Percentiles rank a stretch among this genome's conserved stretches.
These are phyloP conservation scores for Tetrahymena elliotti DNA, from an alignment of 73 alveolate genomes.

Conservation along the genomic window DNA sequence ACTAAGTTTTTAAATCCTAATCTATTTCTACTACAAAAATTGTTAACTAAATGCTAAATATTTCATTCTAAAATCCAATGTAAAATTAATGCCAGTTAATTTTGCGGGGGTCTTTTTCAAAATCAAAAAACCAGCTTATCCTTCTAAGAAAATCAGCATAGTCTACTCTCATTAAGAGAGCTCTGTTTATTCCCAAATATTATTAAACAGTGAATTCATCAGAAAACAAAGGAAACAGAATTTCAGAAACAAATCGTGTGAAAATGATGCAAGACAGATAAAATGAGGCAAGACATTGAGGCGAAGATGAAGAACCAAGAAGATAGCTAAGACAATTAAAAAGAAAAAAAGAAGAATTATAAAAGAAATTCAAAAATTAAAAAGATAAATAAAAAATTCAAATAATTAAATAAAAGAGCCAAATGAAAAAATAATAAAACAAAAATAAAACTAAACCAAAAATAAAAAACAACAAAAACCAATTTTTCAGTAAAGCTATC, in stretches of 20 bases:
- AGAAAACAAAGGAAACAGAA: not conserved
- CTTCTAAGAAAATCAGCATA: not conserved
- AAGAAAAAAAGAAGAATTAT: not conserved
- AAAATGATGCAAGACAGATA: not conserved
- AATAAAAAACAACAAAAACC: too few species aligned
- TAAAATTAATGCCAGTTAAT: not conserved
- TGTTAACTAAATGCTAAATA: not conserved
- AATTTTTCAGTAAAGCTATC: too few species aligned
- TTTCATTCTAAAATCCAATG: not conserved
- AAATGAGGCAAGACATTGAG: not conserved
- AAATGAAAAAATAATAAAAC: too few species aligned
- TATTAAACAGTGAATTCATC: not conserved
- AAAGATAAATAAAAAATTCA: not conserved
- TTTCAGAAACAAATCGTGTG: too few species aligned
- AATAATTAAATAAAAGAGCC: too few species aligned
- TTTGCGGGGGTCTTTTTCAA: not conserved
- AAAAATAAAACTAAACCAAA: too few species aligned
- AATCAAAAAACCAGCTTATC: not conserved
- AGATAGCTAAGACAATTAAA: not conserved
- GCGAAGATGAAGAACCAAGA: not conserved
- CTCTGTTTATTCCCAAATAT: not conserved
- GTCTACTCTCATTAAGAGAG: not conserved
- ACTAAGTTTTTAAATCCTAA: not conserved
- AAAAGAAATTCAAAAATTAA: not conserved
- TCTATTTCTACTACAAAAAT: not conserved